phyloP scores from a whole-genome alignment of 192 early-diverging fungal species.

The Coemansia sp. region DNA sequence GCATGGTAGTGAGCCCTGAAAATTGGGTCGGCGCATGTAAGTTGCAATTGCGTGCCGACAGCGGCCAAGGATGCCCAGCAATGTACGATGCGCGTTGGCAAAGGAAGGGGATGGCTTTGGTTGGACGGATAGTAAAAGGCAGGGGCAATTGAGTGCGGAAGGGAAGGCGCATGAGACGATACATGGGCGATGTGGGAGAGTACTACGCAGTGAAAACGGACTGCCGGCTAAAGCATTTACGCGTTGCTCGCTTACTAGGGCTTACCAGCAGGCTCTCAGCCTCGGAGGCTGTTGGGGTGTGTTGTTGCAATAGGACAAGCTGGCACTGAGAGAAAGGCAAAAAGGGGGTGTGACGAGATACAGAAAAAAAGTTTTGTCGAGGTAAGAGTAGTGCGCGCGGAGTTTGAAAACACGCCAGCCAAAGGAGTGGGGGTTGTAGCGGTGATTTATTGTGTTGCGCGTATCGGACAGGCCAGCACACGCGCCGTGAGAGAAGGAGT shows the following conservation, averaged over 20 bases:
- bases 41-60: conserved; percentile 2
- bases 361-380: background rate
- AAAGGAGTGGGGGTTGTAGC: background rate
- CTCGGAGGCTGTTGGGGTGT: background rate
- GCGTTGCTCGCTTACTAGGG: background rate
- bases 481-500: background rate
- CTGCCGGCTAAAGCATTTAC: background rate
- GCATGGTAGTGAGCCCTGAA: background rate
- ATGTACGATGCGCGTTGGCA: background rate
- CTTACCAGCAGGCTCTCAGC: conserved; percentile 9
- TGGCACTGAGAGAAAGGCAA: background rate
- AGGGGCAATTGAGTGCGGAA: conserved; percentile 1
- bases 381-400: conserved; percentile 5
- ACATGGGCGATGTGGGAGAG: background rate
- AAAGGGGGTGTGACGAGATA: background rate
- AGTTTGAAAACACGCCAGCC: conserved; percentile 14
- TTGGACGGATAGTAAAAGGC: background rate
- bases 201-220: background rate
- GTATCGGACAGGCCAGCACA: background rate
- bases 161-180: background rate
- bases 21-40: background rate
- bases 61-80: background rate
- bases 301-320: background rate
- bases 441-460: conserved; percentile 9
- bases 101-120: background rate